These are phyloP conservation scores for Canavalia ensiformis DNA, from an alignment of 306 rosid species.

Conservation along the genomic window DNA sequence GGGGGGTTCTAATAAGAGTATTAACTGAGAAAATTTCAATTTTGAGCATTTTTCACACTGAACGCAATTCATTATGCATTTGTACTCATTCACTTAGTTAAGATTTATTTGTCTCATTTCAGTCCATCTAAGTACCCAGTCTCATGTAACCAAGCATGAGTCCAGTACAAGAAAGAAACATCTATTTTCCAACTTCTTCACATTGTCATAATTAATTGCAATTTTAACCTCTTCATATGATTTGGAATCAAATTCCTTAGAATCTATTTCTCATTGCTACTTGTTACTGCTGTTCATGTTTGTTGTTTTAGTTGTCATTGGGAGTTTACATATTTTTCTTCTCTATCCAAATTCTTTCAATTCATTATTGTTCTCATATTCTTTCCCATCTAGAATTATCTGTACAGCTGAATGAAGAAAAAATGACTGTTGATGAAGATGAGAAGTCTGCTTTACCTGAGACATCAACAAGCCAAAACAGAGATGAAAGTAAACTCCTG, in stretches of 20 bases:
- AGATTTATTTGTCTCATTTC: conserved; percentile 14
- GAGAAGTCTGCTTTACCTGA: conserved; percentile 62
- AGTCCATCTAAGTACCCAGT: conserved; percentile 13
- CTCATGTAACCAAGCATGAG: background rate
- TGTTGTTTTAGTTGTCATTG: conserved; percentile 10
- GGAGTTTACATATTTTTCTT: conserved; percentile 25
- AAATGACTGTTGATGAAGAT: conserved; percentile 51
- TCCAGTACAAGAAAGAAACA: conserved; percentile 5
- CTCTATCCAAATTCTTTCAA: conserved; percentile 22
- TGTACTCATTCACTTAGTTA: conserved; percentile 13
- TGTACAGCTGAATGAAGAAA: conserved; percentile 69
- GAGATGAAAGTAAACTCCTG: conserved; percentile 57
- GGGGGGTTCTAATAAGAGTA: too few species aligned
- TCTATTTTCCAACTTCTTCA: conserved; percentile 32
- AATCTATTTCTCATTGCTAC: background rate
- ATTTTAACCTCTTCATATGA: conserved; percentile 1
- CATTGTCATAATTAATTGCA: conserved; percentile 17
- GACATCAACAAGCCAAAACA: conserved; percentile 64
- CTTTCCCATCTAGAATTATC: conserved; percentile 60
- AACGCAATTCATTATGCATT: conserved; percentile 1
- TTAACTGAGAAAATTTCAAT: background rate
- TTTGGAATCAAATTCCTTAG: background rate
- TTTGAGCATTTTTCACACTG: background rate
- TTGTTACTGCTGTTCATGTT: conserved; percentile 18
- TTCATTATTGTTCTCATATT: background rate